Conservation (phyloP, 805 yeast species). For the Kurtzmaniella cleridarum region DNA sequence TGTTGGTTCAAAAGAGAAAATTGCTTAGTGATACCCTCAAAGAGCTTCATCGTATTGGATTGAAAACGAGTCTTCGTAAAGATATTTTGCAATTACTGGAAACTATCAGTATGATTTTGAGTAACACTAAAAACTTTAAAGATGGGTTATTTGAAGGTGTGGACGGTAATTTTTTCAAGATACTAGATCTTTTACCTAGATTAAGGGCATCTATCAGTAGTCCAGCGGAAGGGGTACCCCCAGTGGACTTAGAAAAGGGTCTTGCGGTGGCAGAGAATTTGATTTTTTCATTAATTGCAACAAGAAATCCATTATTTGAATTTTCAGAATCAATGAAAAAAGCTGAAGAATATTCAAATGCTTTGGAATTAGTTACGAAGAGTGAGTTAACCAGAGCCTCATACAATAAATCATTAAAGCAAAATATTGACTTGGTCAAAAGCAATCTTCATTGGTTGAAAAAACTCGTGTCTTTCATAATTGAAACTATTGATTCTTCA, state of each 20-base stretch:
- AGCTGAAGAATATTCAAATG: constrained; percentile 7
- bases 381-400: constrained; percentile 12
- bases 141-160: constrained; percentile 30
- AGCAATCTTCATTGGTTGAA: constrained; percentile 28
- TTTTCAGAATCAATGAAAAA: constrained; percentile 16
- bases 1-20: constrained; percentile 78
- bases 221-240: constrained; percentile 71
- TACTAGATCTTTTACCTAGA: constrained; percentile 77
- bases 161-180: constrained; percentile 56
- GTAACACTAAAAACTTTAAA: constrained; percentile 45
- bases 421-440: constrained; percentile 13
- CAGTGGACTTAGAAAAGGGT: constrained; percentile 67
- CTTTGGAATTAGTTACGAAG: constrained; percentile 12
- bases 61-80: constrained; percentile 58
- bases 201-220: constrained; percentile 59
- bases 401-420: constrained; percentile 11
- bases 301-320: constrained; percentile 43
- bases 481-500: constrained; percentile 10
- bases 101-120: constrained; percentile 57
- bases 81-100: constrained; percentile 61
- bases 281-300: constrained; percentile 49
- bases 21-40: constrained; percentile 71
- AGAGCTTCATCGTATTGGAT: constrained; percentile 72
- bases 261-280: constrained; percentile 73
- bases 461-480: constrained; percentile 29